These are phyloP conservation scores for Porodaedalea pini DNA, from an alignment of 1,284 basidiomycete genomes.

Conservation along the genomic window DNA sequence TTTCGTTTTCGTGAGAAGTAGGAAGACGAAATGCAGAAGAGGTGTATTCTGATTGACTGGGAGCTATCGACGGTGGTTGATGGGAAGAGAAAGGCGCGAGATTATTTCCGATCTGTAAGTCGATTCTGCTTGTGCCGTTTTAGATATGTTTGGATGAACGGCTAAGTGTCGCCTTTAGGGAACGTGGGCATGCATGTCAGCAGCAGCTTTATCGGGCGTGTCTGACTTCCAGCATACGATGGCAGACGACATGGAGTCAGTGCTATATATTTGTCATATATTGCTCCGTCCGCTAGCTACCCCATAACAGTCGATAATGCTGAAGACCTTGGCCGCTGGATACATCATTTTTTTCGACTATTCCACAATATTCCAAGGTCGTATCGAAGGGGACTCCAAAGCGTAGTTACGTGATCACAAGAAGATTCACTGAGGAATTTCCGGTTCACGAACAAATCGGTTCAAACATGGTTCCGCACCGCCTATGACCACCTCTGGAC, in stretches of 20 bases:
- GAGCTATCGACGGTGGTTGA: conserved; percentile 26
- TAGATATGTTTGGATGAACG: neutral
- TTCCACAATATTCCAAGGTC: neutral
- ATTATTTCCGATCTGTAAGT: conserved; percentile 34
- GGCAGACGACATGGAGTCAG: conserved; percentile 36
- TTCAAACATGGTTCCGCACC: too few relatives aligned
- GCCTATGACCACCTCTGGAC: too few relatives aligned
- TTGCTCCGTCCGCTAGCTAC: neutral
- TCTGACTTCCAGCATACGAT: conserved; percentile 25
- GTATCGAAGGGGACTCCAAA: neutral
- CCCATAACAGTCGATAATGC: neutral
- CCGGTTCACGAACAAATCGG: neutral
- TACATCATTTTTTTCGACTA: neutral
- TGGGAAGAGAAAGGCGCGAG: conserved; percentile 31
- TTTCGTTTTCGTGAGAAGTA: too few relatives aligned
- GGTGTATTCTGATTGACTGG: too few relatives aligned
- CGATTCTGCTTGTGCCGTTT: conserved; percentile 3
- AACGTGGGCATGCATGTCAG: neutral
- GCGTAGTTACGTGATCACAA: neutral
- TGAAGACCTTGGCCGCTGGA: neutral
- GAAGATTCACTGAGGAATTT: neutral
- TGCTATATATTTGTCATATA: conserved; percentile 30
- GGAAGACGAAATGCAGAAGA: too few relatives aligned
- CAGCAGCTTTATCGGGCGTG: conserved; percentile 11
- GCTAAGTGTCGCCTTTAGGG: neutral